Evolutionary conservation across 2,329 filamentous ascomycete species (phyloP), one percentile per base, ranked within the genome.

Genomic region (Aspergillus piperis): DNA sequence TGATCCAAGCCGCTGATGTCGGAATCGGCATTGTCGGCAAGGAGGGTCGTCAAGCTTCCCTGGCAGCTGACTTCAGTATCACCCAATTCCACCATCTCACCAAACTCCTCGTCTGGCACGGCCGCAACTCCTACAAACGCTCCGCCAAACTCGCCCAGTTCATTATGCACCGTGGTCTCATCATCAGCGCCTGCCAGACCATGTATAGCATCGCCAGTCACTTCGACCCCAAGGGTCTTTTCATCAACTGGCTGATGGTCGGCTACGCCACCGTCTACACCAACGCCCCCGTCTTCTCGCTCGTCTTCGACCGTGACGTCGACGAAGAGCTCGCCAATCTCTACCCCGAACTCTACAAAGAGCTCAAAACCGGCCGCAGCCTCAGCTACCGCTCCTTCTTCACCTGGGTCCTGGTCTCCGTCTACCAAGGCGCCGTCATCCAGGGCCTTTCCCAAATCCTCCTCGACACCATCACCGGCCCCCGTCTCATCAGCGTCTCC

Each of bases 1-100:
- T 99, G 95, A 99, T 99, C 68, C 95, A 98, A 81, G 94, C 95
- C 7, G 95, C 96, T 0, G 95, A 99, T 71, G 93, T 99, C 0
- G 96, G 96, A 62, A 94, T 99, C 25, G 95, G 95, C 62, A 99
- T 99, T 63, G 95, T 98, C 0, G 95, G 95, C 62, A 99, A 99
- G 80, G 95, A 99, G 80, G 95, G 95, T 36, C 88, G 91, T 21
- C 95, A 99, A 80, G 95, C 95, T 38, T 95, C 90, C 71, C 83
- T 99, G 50, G 96, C 96, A 0, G 96, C 95, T 10, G 95, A 99
- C 75, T 99, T 99, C 77, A 95, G 90, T 61, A 96, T 99, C 68
- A 91, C 92, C 62, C 93, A 97, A 70, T 99, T 99, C 77, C 90
- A 88, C 71, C 92, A 99, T 74, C 81, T 99, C 19, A 96, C 94